Evolutionary conservation across 2,329 filamentous ascomycete genomes (phyloP).

Genomic region (Alternaria sp.): DNA sequence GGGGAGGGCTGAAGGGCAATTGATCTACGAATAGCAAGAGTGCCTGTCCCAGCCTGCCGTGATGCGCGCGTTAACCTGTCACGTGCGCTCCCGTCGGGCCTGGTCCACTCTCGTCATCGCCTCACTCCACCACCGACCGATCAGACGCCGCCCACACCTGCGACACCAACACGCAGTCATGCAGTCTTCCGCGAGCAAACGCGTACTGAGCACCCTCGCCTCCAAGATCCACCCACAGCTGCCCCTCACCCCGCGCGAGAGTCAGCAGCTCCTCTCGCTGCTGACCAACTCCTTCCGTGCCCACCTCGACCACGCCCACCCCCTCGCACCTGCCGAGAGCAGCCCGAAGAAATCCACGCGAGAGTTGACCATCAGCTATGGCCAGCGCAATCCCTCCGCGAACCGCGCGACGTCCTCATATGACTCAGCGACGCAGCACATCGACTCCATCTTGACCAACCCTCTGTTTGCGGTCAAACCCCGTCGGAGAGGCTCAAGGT

Average conservation of each 20-base stretch:
- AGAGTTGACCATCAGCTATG: conserved; percentile 10
- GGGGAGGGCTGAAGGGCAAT: conserved; percentile 15
- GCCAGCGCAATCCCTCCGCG: conserved; percentile 11
- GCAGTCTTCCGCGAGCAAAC: conserved; percentile 56
- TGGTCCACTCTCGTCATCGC: conserved; percentile 17
- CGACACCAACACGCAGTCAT: conserved; percentile 46
- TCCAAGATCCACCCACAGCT: conserved; percentile 61
- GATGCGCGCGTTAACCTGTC: conserved; percentile 15
- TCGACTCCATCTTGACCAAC: conserved; percentile 59
- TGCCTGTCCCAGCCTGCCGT: conserved; percentile 11
- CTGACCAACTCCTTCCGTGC: conserved; percentile 68
- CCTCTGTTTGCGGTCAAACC: conserved; percentile 54
- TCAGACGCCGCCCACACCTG: neutral
- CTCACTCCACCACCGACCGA: neutral
- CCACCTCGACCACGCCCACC: conserved; percentile 66
- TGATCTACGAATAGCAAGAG: conserved; percentile 8
- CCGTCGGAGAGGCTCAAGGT: conserved; percentile 31
- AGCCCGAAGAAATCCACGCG: neutral
- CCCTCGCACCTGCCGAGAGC: conserved; percentile 28
- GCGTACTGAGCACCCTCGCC: conserved; percentile 51
- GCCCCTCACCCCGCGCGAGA: conserved; percentile 63
- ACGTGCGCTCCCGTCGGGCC: conserved; percentile 12
- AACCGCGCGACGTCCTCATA: conserved; percentile 42
- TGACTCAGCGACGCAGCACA: conserved; percentile 52
- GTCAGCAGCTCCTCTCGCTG: conserved; percentile 63